Conservation (phyloP, 305 asterid genomes). For the Fraxinus baroniana region DNA sequence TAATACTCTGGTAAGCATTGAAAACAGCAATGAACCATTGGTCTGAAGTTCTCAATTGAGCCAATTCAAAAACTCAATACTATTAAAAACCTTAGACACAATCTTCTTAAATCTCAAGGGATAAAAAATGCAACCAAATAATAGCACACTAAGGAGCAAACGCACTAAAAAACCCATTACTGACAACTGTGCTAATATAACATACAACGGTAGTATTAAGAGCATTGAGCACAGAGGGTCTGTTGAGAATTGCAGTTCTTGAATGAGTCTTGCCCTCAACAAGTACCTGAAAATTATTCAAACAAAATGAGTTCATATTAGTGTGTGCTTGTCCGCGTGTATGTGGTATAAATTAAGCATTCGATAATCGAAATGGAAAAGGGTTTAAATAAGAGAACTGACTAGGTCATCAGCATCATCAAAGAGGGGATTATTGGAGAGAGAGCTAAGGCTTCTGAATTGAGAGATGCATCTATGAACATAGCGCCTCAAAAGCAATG, state of each 20-base stretch:
- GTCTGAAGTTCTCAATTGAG: neutral
- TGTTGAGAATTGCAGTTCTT: constrained; percentile 76
- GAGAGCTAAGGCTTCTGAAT: constrained; percentile 42
- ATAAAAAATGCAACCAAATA: neutral
- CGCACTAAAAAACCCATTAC: neutral
- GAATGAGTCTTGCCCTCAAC: constrained; percentile 72
- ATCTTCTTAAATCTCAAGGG: neutral
- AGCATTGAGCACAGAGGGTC: constrained; percentile 76
- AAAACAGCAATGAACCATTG: neutral
- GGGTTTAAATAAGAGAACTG: constrained; percentile 19
- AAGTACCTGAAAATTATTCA: constrained; percentile 51
- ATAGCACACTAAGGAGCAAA: neutral
- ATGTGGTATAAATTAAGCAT: neutral
- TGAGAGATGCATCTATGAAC: constrained; percentile 13
- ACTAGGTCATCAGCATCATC: constrained; percentile 54
- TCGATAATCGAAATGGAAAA: neutral
- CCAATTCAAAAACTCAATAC: neutral
- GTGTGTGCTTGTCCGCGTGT: neutral
- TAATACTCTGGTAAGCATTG: neutral
- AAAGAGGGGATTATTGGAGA: constrained; percentile 40
- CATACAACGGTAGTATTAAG: constrained; percentile 57
- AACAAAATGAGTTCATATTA: neutral
- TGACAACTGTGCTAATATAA: neutral
- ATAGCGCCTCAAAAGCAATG: constrained; percentile 37
- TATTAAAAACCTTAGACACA: neutral